Evolutionary conservation across 805 yeast species (phyloP), one percentile per base, ranked within the genome.

Genomic region (Nakazawaea ernobii): DNA sequence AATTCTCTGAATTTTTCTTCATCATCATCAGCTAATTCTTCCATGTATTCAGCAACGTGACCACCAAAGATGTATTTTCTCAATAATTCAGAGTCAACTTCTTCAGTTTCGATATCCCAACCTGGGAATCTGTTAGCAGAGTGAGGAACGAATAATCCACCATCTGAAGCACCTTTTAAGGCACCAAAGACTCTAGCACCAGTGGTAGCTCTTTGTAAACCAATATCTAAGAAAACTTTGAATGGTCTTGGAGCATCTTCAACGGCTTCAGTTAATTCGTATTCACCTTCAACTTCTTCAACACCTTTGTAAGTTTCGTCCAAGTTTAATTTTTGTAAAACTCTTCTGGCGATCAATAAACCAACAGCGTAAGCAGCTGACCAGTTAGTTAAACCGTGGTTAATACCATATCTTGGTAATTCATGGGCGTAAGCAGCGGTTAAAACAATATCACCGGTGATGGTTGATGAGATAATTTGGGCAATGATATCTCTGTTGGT

Each of bases 61-160:
- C 98, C 98, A 81, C 96, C 98, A 71, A 92, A 86, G 82, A 94
- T 94, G 95, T 94, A 94, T 78, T 88, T 89, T 89, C 97, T 89
- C 74, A 94, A 84, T 62, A 82, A 75, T 71, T 94, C 99, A 66
- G 97, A 89, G 71, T 94, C 99, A 66, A 94, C 84, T 80, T 94
- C 99, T 81, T 94, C 96, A 66, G 85, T 69, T 82, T 94, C 99
- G 67, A 92, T 88, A 76, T 94, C 99, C 95, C 92, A 94, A 80
- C 99, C 99, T 77, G 99, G 99, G 96, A 91, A 94, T 86, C 99
- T 91, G 84, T 91, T 91, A 70, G 96, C 87, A 65, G 96, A 89
- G 91, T 94, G 99, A 63, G 99, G 99, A 70, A 94, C 80, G 91
- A 86, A 89, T 68, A 94, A 81, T 67, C 99, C 99, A 87, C 99